These are phyloP conservation scores for Clavaria fumosa DNA, from an alignment of 768 basidiomycete genomes.

Conservation along the genomic window DNA sequence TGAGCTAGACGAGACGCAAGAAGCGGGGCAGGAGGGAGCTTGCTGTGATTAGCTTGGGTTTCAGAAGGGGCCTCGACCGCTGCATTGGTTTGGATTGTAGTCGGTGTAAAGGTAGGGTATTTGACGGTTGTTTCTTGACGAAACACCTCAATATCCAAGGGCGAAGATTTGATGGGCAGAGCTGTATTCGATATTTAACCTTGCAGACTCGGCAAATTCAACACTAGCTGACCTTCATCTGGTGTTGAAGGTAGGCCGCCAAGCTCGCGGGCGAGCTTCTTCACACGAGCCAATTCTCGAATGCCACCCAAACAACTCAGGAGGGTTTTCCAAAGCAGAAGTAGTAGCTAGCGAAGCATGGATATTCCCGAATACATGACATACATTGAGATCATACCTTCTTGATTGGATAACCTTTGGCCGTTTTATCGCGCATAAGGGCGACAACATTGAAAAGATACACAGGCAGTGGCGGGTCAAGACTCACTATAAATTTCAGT, in stretches of 20 bases:
- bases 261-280: slow-evolving; percentile 73
- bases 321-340: slow-evolving; percentile 89
- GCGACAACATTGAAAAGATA: slow-evolving; percentile 88
- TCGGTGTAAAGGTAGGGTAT: slow-evolving; percentile 84
- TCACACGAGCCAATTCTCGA: slow-evolving; percentile 70
- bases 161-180: slow-evolving; percentile 73
- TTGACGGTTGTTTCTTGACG: slow-evolving; percentile 85
- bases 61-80: slow-evolving; percentile 16
- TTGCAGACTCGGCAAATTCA: too few relatives aligned
- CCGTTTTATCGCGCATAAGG: slow-evolving; percentile 79
- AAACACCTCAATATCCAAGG: slow-evolving; percentile 81
- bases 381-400: slow-evolving; percentile 38
- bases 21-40: slow-evolving; percentile 23
- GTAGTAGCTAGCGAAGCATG: slow-evolving; percentile 45
- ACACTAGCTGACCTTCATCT: slow-evolving; percentile 22
- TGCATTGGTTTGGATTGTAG: slow-evolving; percentile 29
- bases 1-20: slow-evolving; percentile 62
- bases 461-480: slow-evolving; percentile 87
- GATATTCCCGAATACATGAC: slow-evolving; percentile 6
- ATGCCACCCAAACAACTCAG: slow-evolving; percentile 88
- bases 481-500: slow-evolving; percentile 49
- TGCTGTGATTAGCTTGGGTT: slow-evolving; percentile 19
- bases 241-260: slow-evolving; percentile 54
- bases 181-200: too few relatives aligned
- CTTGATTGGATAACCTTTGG: slow-evolving; percentile 94